phyloP scores from a whole-genome alignment of 1,284 basidiomycete species.

The Fomitopsis betulina region DNA sequence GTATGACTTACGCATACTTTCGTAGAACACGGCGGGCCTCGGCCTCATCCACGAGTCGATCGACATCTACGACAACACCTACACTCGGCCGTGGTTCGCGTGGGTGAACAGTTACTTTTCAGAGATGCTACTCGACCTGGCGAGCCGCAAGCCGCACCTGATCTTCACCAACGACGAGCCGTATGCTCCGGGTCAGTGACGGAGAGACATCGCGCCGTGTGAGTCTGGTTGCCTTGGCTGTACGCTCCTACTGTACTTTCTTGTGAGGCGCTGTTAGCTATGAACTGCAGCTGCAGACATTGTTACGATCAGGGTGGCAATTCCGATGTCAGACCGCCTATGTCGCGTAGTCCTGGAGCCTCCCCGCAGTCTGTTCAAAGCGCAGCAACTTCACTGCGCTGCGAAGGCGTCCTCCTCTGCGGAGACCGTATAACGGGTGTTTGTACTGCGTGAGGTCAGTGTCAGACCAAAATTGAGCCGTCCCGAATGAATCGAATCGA shows the following conservation, averaged over 20 bases:
- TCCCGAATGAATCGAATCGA: not conserved
- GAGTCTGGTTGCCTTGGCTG: not conserved
- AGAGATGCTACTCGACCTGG: constrained; percentile 75
- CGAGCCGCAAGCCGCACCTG: constrained; percentile 64
- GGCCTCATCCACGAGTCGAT: constrained; percentile 76
- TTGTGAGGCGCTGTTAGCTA: too few species aligned
- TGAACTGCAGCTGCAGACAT: too few species aligned
- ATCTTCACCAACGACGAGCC: constrained; percentile 58
- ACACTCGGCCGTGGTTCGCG: constrained; percentile 78
- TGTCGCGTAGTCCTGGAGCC: not conserved
- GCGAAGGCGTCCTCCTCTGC: not conserved
- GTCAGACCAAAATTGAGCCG: too few species aligned
- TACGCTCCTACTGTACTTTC: not conserved
- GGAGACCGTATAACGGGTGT: not conserved
- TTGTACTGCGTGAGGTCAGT: not conserved
- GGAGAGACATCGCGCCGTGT: not conserved
- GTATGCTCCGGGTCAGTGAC: constrained; percentile 43
- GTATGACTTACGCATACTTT: not conserved
- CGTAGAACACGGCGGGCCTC: constrained; percentile 65
- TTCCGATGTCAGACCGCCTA: too few species aligned
- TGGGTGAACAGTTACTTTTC: constrained; percentile 81
- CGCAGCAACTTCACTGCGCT: not conserved
- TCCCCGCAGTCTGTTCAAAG: not conserved
- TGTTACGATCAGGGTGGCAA: too few species aligned
- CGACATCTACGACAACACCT: constrained; percentile 54